Evolutionary conservation across 1,139 yeast species (phyloP).

Genomic region (Hyphopichia pseudoburtonii): DNA sequence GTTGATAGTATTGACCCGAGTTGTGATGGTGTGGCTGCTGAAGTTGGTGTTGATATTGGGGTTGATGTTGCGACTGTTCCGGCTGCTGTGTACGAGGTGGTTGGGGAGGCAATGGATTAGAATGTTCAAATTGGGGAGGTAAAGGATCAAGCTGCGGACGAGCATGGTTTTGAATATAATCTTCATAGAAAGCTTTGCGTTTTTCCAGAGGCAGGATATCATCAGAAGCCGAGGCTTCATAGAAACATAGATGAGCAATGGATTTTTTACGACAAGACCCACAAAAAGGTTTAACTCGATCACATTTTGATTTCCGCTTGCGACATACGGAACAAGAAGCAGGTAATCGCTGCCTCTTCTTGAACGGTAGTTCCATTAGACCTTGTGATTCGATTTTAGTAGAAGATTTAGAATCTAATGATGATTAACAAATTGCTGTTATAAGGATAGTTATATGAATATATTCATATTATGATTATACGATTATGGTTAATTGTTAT

Average conservation of each 20-base stretch:
- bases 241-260: conserved; percentile 70
- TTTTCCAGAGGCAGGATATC: not conserved
- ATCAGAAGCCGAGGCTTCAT: too few species aligned
- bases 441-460: too few species aligned
- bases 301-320: conserved; percentile 53
- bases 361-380: too few species aligned
- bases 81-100: not conserved
- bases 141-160: too few species aligned
- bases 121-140: not conserved
- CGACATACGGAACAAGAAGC: conserved; percentile 50
- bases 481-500: too few species aligned
- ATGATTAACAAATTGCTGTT: too few species aligned
- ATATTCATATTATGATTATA: too few species aligned
- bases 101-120: not conserved
- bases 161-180: not conserved
- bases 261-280: conserved; percentile 72
- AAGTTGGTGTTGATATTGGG: not conserved
- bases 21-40: not conserved
- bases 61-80: not conserved
- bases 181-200: not conserved
- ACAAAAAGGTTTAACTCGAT: conserved; percentile 67
- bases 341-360: conserved; percentile 42
- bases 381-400: too few species aligned
- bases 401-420: too few species aligned
- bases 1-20: not conserved